These are phyloP conservation scores for Termitomyces sp. DNA, from an alignment of 768 basidiomycete species.

Conservation along the genomic window DNA sequence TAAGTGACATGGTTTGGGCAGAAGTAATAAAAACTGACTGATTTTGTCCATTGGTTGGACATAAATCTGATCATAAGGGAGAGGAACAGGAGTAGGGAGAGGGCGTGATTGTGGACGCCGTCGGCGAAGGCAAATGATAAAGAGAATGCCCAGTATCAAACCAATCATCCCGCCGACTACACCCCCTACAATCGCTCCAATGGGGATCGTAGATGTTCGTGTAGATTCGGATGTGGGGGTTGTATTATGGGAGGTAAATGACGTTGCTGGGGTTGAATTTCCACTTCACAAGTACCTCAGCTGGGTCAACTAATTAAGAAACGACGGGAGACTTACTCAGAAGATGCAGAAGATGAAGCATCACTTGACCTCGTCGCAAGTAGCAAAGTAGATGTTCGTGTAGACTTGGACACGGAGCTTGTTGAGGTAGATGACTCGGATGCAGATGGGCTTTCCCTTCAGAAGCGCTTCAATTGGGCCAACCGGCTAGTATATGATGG, in stretches of 20 bases:
- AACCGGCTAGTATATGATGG: neutral
- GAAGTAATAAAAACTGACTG: neutral
- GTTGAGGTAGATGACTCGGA: neutral
- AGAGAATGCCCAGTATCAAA: neutral
- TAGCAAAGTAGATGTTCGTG: neutral
- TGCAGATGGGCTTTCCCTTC: neutral
- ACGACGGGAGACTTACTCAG: too few relatives aligned
- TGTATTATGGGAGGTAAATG: neutral
- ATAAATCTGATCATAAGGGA: neutral
- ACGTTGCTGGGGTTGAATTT: neutral
- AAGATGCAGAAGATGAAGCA: neutral
- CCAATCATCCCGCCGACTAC: neutral
- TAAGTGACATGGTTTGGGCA: too few relatives aligned
- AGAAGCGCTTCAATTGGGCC: neutral
- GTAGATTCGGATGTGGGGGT: neutral
- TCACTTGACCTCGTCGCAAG: neutral
- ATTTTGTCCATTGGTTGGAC: neutral
- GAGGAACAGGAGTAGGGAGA: neutral
- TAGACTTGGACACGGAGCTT: neutral
- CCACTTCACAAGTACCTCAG: neutral
- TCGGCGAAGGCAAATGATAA: neutral
- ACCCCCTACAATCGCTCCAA: neutral
- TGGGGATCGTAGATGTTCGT: neutral
- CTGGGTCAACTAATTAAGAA: too few relatives aligned
- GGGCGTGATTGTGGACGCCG: neutral